Evolutionary conservation across 1,284 basidiomycete species (phyloP), one percentile per base, ranked within the genome.

Genomic region (Ustilago lituana): DNA sequence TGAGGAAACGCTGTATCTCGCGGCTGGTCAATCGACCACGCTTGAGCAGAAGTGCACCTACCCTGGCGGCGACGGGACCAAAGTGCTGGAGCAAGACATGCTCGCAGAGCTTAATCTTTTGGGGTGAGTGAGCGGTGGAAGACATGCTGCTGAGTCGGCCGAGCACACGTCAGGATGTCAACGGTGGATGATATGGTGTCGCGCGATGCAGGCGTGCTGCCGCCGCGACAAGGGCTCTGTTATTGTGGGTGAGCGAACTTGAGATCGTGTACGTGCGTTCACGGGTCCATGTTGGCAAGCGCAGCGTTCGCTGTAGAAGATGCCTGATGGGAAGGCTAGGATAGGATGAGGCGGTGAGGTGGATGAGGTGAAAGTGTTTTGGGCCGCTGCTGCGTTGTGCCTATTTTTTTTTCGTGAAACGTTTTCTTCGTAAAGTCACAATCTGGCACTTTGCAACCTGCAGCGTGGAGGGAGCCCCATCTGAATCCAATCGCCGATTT

Each of bases 21-120:
- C 86, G 76, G 26, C 94, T 85, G 7, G 90, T 87, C 19, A 96
- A 85, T 29, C 94, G 88, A 14, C 95, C 95, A 35, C 91, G 88
- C 45, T 88, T 89, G 15, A 98, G 87, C n/a, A 98, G 85, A 10
- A 87, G 86, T n/a, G 88, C 88, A 4, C 89, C 90, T 49, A 97
- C 87, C 80, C 87, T 88, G 14, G 66, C 88, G 37, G 88, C 88
- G 48, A 91, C 84, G 29, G 88, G 86, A 4, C 92, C 92, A 81
- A 94, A 93, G 68, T 92, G 89, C 22, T 89, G 86, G 66, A 87
- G 85, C 52, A 93, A 85, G 60, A 93, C 89, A 80, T 91, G 88
- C 63, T 86, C 84, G 83, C 91, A 93, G 48, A 94, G 84, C 66
- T 64, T 64, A 56, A 80, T 72, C 68, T 75, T 77, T 50, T 81